Evolutionary conservation across 768 basidiomycete genomes (phyloP), one percentile per base, ranked within the genome.

Genomic region (Suillus subluteus): DNA sequence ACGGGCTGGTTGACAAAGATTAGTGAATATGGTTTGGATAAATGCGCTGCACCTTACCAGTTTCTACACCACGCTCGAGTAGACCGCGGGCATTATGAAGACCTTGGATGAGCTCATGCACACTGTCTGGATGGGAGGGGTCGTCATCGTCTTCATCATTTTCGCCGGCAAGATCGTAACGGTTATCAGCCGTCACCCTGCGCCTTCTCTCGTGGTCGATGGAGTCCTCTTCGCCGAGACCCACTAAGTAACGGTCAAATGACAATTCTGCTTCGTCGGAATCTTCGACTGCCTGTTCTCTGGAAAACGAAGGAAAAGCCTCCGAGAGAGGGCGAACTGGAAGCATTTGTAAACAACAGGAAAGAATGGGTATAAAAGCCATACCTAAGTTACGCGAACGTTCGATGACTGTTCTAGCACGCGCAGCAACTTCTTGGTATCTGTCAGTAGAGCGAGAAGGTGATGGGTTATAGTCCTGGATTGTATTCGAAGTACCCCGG

Each of bases 1-100:
- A 30, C 59, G 59, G 26, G 59, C 59, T 61, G 59, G 12, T 21
- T 40, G 59, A 30, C 40, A 43, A 61, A 43, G 26, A 32, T 61
- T 7, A 43, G 41, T 21, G 41, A 5, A 43, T 13, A 43, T 3
- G 21, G 6, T 16, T 30, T 32, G 6, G 18, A 30, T 30, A 1
- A 30, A 43, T 30, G 41, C 40, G 26, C 18, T 32, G 30, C 26
- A 30, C 40, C 30, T 43, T 61, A 61, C 59, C 59, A 61, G 59
- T 61, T 61, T 61, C 59, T 21, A 61, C 59, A 11, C 59, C 59
- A 43, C 59, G 59, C 41, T 61, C 59, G 21, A 61, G 59, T 12
- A 61, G 30, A 43, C 59, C 59, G 3, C 59, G 59, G 30, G 59
- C 59, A 30, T 43, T 61, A 21, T 61, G 59, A 61, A 61, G 59